These are phyloP conservation scores for Pseudopediastrum boryanum DNA, from an alignment of 139 green algal species.

Conservation along the genomic window DNA sequence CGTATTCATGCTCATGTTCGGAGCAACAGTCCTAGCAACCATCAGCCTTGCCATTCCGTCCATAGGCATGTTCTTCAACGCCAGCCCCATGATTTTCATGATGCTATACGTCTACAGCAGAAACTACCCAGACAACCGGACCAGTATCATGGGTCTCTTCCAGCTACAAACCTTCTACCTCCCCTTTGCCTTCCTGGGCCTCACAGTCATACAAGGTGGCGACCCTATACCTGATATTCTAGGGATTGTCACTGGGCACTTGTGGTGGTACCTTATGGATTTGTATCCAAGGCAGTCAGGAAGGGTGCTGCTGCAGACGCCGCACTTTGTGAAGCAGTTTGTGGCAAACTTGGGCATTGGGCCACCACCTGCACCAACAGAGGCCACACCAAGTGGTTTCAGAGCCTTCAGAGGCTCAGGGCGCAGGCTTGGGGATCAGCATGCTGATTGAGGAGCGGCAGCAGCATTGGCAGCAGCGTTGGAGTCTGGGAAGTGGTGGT, in stretches of 20 bases:
- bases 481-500: no score
- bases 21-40: conserved; percentile 10
- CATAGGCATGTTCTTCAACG: conserved; percentile 30
- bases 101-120: conserved; percentile 72
- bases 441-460: no score
- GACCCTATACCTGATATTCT: conserved; percentile 48
- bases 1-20: conserved; percentile 70
- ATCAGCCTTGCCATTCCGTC: conserved; percentile 10
- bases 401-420: conserved; percentile 25
- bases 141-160: conserved; percentile 70
- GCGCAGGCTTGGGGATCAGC: conserved; percentile 13
- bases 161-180: conserved; percentile 71
- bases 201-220: conserved; percentile 58
- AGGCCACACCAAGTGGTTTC: conserved; percentile 17
- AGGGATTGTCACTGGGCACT: conserved; percentile 65
- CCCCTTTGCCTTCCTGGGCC: conserved; percentile 65
- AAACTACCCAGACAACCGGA: conserved; percentile 55
- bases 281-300: conserved; percentile 42
- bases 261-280: conserved; percentile 61
- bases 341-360: conserved; percentile 22
- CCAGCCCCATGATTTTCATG: conserved; percentile 55
- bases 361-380: conserved; percentile 6
- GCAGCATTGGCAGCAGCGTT: no score
- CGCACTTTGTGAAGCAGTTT: neutral
- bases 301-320: conserved; percentile 1